Evolutionary conservation across 1,139 yeast species (phyloP).

Genomic region (Geotrichum macrosporum): DNA sequence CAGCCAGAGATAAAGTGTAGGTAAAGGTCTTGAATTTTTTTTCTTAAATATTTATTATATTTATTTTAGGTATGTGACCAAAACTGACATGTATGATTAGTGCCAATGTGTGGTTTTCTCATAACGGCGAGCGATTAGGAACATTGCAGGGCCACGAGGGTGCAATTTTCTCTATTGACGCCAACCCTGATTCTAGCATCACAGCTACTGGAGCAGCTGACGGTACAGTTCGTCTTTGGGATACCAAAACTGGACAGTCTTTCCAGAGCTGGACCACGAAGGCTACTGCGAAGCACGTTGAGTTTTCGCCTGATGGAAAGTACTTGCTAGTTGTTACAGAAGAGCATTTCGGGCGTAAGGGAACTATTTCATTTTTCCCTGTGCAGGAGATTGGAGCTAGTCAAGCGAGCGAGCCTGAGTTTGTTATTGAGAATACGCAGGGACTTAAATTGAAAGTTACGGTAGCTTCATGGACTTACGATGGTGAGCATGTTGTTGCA

Average conservation of each 20-base stretch:
- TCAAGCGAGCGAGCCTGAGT: slow-evolving; percentile 48
- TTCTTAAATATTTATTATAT: no score
- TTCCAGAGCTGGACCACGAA: slow-evolving; percentile 69
- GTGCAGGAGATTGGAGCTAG: slow-evolving; percentile 44
- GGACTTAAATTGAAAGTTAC: slow-evolving; percentile 62
- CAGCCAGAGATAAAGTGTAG: slow-evolving; percentile 74
- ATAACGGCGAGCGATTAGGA: slow-evolving; percentile 95
- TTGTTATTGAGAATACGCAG: slow-evolving; percentile 48
- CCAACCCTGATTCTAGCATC: slow-evolving; percentile 57
- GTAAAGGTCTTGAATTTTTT: no score
- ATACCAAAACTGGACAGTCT: slow-evolving; percentile 70
- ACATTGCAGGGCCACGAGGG: slow-evolving; percentile 88
- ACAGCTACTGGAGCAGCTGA: slow-evolving; percentile 91
- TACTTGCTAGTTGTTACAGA: slow-evolving; percentile 77
- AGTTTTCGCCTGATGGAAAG: slow-evolving; percentile 70
- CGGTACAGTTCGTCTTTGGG: slow-evolving; percentile 80
- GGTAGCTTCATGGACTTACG: slow-evolving; percentile 86
- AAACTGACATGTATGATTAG: slow-evolving; percentile 12
- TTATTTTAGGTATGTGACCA: not conserved
- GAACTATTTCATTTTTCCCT: slow-evolving; percentile 67
- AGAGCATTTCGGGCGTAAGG: slow-evolving; percentile 87
- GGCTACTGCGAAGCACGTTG: slow-evolving; percentile 88
- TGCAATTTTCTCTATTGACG: slow-evolving; percentile 93
- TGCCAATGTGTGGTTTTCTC: slow-evolving; percentile 74
- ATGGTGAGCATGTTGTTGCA: slow-evolving; percentile 67